Evolutionary conservation across 495 filamentous ascomycete species (phyloP).

Genomic region (Daldinia loculata): DNA sequence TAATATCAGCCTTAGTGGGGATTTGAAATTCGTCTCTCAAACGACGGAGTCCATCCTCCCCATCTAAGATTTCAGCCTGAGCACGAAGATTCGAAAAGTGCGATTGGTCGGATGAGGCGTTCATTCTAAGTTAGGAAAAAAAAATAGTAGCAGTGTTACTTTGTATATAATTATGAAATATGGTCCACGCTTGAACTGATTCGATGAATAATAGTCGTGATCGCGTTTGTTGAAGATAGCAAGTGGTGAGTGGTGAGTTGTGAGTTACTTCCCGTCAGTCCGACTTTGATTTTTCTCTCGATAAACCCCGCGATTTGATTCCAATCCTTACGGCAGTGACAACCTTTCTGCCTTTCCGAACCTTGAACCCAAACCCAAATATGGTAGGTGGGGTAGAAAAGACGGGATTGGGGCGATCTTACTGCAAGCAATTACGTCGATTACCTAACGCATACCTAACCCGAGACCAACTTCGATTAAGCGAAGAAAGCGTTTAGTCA

Average conservation of each 20-base stretch:
- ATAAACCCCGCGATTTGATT: conserved; percentile 26
- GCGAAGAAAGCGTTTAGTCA: conserved; percentile 27
- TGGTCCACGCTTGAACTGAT: background rate
- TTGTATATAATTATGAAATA: background rate
- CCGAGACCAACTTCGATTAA: background rate
- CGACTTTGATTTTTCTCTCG: conserved; percentile 2
- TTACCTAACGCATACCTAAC: background rate
- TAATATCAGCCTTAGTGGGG: conserved; percentile 80
- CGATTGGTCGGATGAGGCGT: conserved; percentile 41
- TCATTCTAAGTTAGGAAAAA: conserved; percentile 30
- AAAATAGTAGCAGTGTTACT: background rate
- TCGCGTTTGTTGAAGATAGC: conserved; percentile 15
- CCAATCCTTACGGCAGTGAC: background rate
- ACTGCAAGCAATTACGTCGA: conserved; percentile 10
- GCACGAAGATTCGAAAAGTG: conserved; percentile 62
- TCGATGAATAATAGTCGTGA: conserved; percentile 11
- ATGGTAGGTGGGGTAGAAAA: conserved; percentile 6
- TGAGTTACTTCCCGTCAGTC: conserved; percentile 33
- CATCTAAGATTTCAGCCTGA: conserved; percentile 63
- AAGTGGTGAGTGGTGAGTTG: conserved; percentile 4
- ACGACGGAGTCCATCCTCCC: conserved; percentile 69
- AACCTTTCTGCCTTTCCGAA: background rate
- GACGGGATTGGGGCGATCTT: conserved; percentile 2
- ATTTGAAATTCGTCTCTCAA: conserved; percentile 84
- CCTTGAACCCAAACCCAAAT: background rate